Percentiles rank a stretch among this genome's conserved stretches.
phyloP scores from a whole-genome alignment of 1,139 yeast genomes.

The Sugiyamaella pinicola region DNA sequence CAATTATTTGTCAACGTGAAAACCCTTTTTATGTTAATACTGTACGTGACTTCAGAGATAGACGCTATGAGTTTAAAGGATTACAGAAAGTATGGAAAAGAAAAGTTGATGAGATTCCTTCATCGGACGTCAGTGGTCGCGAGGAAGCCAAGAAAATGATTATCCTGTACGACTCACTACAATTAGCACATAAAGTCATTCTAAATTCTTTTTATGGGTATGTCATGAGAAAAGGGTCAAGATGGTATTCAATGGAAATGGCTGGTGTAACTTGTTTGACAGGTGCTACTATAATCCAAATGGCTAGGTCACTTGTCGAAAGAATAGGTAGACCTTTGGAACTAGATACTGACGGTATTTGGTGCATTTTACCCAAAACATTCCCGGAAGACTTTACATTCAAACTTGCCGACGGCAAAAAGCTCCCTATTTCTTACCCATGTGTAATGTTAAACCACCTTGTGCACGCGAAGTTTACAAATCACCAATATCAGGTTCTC shows the following conservation, averaged over 20 bases:
- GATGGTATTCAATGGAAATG: constrained; percentile 99
- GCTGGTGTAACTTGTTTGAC: constrained; percentile 98
- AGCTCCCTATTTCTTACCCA: constrained; percentile 80
- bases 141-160: constrained; percentile 95
- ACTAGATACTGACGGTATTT: constrained; percentile 97
- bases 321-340: constrained; percentile 94
- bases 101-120: constrained; percentile 60
- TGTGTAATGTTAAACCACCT: constrained; percentile 95
- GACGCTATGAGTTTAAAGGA: constrained; percentile 94
- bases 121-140: constrained; percentile 56
- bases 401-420: constrained; percentile 75
- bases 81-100: constrained; percentile 94
- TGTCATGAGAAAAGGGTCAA: constrained; percentile 97
- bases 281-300: constrained; percentile 96
- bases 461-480: constrained; percentile 89
- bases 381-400: constrained; percentile 89
- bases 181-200: constrained; percentile 95
- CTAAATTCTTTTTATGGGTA: constrained; percentile 96
- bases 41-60: constrained; percentile 90
- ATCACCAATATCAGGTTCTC: constrained; percentile 89
- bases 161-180: constrained; percentile 90
- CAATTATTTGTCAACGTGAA: constrained; percentile 95
- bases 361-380: constrained; percentile 94
- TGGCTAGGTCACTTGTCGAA: constrained; percentile 94
- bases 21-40: constrained; percentile 96